Evolutionary conservation across 805 yeast species (phyloP).

Genomic region (Yarrowia osloensis): DNA sequence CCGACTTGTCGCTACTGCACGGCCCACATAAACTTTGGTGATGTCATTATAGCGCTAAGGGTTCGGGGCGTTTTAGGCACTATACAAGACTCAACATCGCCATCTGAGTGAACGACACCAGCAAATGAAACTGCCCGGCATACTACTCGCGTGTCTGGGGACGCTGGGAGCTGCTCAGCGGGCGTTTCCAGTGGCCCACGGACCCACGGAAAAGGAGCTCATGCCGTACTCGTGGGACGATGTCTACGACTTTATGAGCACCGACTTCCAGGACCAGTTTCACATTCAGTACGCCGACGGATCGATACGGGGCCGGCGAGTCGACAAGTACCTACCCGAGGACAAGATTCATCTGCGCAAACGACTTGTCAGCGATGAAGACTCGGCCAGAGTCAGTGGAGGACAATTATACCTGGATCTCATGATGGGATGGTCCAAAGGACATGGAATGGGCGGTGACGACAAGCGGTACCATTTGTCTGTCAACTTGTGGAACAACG

Average conservation of each 20-base stretch:
- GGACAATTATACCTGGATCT: slow-evolving; percentile 16
- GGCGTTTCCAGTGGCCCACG: background rate
- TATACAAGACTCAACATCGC: too few species aligned
- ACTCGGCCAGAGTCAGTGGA: slow-evolving; percentile 4
- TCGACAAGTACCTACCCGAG: slow-evolving; percentile 7
- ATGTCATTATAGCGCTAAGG: too few species aligned
- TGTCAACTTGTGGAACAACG: slow-evolving; percentile 25
- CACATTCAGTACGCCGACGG: slow-evolving; percentile 15
- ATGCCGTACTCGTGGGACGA: slow-evolving; percentile 18
- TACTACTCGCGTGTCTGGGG: background rate
- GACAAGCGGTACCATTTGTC: slow-evolving; percentile 8
- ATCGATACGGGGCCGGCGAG: slow-evolving; percentile 2
- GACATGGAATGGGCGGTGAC: background rate
- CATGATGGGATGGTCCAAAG: slow-evolving; percentile 27
- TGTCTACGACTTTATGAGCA: slow-evolving; percentile 13
- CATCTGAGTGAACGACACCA: background rate
- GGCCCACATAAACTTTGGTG: too few species aligned
- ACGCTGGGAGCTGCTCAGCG: background rate
- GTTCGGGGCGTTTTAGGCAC: too few species aligned
- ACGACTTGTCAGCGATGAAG: slow-evolving; percentile 3
- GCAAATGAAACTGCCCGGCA: background rate
- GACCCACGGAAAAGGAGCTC: background rate
- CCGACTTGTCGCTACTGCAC: too few species aligned
- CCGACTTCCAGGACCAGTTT: slow-evolving; percentile 17
- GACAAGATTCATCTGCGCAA: background rate